phyloP scores from a whole-genome alignment of 495 filamentous ascomycete species.

The Lepraria neglecta region DNA sequence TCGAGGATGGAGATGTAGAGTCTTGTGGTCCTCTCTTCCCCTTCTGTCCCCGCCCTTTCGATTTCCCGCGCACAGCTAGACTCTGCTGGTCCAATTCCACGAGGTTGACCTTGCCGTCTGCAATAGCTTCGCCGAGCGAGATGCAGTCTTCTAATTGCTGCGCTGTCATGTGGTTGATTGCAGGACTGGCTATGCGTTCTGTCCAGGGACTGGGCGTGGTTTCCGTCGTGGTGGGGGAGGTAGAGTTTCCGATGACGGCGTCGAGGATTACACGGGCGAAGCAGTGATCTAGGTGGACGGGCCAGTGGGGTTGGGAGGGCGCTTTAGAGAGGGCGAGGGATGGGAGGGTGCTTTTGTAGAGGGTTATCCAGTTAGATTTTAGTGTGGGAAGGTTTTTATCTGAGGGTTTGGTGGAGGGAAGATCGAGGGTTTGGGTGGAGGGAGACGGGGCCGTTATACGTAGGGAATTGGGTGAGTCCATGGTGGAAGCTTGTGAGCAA shows the following conservation, averaged over 20 bases:
- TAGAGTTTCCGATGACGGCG: constrained; percentile 30
- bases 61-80: constrained; percentile 29
- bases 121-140: constrained; percentile 29
- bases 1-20: not conserved
- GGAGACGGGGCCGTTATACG: not conserved
- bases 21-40: constrained; percentile 2
- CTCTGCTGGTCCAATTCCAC: constrained; percentile 29
- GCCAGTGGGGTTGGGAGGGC: constrained; percentile 30
- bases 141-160: constrained; percentile 29
- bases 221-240: not conserved
- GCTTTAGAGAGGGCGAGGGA: constrained; percentile 17
- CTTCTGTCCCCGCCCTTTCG: constrained; percentile 19
- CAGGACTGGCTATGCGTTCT: constrained; percentile 16
- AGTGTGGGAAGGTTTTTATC: not conserved
- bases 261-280: constrained; percentile 38
- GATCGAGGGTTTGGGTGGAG: not conserved
- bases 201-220: constrained; percentile 14
- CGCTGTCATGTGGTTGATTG: constrained; percentile 31
- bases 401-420: not conserved
- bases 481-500: not conserved
- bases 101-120: constrained; percentile 27
- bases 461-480: not conserved
- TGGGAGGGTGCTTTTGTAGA: constrained; percentile 22
- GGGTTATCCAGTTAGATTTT: constrained; percentile 12
- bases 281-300: constrained; percentile 36